Evolutionary conservation across 257 asterid species (phyloP), one percentile per base, ranked within the genome.

Genomic region (Ehretia macrophylla): DNA sequence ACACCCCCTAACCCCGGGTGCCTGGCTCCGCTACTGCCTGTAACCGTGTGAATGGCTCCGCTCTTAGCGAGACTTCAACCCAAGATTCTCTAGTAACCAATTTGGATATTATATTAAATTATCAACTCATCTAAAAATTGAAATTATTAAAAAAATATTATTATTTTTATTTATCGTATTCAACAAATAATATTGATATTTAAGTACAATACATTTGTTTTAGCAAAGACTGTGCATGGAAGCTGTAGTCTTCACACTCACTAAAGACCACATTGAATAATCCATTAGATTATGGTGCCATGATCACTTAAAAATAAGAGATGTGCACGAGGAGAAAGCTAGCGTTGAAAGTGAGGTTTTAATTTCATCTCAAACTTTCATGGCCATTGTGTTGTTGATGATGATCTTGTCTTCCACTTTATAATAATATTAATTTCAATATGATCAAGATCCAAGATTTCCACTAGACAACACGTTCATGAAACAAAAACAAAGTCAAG

Each of bases 281-380:
- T 42, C 6, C 11, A 42, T 14, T 14, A 42, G 16, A 42, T 10
- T 35, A 61, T 17, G 1, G 51, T 23, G 17, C 47, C 40, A 39
- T 44, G 0, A 16, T 11, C 23, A 55, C 53, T 18, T n/a, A 44
- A 45, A n/a, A 11, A 6, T 11, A 60, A 51, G 55, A 65, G 54
- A 40, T 56, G 64, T 70, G 82, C 85, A 60, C 82, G 79, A 73
- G 79, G 81, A 60, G 66, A 62, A 63, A 71, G n/a, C n/a, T n/a
- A n/a, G 84, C 82, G 77, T 75, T 77, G 82, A 83, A 79, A 67
- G 63, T 62, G 68, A 79, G 71, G 71, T 17, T 3, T 11, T n/a
- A n/a, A n/a, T n/a, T 27, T 18, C 23, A 27, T 54, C 57, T 65
- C 70, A 58, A 64, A 70, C 63, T 68, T 67, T 70, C 71, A 78